Base-by-base conservation (phyloP, 1,284 basidiomycete species). In the Flammula alnicola region DNA sequence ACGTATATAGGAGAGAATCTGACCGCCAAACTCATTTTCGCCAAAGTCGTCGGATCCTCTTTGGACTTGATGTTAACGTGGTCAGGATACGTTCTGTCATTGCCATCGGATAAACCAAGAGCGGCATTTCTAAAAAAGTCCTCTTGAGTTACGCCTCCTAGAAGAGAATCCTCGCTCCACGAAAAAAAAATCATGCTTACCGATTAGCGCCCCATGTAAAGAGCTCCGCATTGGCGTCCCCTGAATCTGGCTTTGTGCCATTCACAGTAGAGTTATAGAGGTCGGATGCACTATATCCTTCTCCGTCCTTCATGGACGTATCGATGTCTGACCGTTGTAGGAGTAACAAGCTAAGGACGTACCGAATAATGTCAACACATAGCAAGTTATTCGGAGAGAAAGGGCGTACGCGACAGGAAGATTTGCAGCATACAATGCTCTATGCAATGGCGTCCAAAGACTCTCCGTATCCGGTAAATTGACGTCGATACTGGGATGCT, bases 251-350 rank as follows among this genome's bases (percentile, higher is more conserved):
- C 63, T 84, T 80, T 1, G 84, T 86, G 10, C 83, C 86, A 51
- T 85, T 80, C 25, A 97, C 75, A 0, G 93, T 96, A 3, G 88
- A 87, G 63, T 98, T 98, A 73, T 95, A 98, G 20, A 99, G 72
- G 63, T 99, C 96, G 57, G 95, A 95, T 0, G 95, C 85, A 0
- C 93, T 94, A 66, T 97, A 88, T 1, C 95, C 96, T 63, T 98
- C 96, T 29, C 76, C 66, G 63, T 99, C 97, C 67, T 93, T 95
- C 49, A 93, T 61, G 1, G 80, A 73, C 0, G 77, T 69, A 62
- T 98, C 93, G 14, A 84, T 84, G 61, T 96, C 93, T 22, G 76
- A 61, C 29, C 87, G 82, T 53, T 87, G 83, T 32, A 95, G 73
- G 5, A 99, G 76, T 12, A 95, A 72, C 37, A 92, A 74, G 7